Base-by-base conservation (phyloP, 2,329 filamentous ascomycete species). In the Talaromyces sp. region DNA sequence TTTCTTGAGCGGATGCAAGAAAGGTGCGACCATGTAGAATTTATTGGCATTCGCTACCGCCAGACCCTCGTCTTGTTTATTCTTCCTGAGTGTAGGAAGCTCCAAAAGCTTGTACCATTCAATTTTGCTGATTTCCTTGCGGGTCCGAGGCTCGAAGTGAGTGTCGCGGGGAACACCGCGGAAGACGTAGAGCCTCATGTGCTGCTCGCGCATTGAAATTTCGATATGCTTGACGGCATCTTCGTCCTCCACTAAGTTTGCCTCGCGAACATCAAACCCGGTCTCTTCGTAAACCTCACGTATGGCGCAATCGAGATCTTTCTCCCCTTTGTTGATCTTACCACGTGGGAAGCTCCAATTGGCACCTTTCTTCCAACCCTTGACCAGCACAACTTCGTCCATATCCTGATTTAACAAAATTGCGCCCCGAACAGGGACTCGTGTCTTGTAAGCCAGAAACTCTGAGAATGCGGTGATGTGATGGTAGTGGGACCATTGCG, bases 11-110 rank as follows among this genome's bases (percentile, higher is more conserved):
- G 86, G 89, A 1, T 86, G 86, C 49, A 97, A 79, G 68, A 99
- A 99, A 0, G 93, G 92, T 0, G 91, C 91, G 16, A 99, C 94
- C 90, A 97, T 97, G 75, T 97, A 99, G 70, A 97, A 97, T 67
- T 93, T 97, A 71, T 90, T 91, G 36, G 86, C 86, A 62, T 88
- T 90, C 2, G 80, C 74, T 13, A 77, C 76, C 11, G 84, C 74
- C 27, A 76, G 74, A 11, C 82, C 80, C 32, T 82, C 79, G 46
- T 87, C 81, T 41, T 84, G 81, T n/a, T 88, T 91, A 61, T 81
- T 85, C 70, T 88, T 89, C 50, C 86, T 86, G 64, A 90, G 86
- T 0, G 89, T 90, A 1, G 94, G 93, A 22, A 99, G 81, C 55
- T 97, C 91, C 0, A 88, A 89, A 36, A 99, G 78, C 63, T 86